Percentiles rank a stretch among this genome's conserved stretches.
phyloP scores from a whole-genome alignment of 176 grass and related monocot species.

The Lolium perenne region DNA sequence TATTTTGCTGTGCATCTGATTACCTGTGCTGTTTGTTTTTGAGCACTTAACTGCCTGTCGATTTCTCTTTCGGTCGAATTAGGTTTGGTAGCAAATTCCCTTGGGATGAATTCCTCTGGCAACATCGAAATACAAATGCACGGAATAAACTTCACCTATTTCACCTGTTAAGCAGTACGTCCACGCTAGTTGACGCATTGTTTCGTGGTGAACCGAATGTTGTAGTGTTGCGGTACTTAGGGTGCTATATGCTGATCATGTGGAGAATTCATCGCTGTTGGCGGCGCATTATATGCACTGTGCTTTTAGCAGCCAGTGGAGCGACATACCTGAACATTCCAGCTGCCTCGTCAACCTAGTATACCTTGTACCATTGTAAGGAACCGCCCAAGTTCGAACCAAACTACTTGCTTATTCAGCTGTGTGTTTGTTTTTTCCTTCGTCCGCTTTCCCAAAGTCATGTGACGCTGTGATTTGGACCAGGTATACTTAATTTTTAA shows the following conservation, averaged over 20 bases:
- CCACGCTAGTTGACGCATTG: background rate
- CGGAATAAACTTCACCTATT: background rate
- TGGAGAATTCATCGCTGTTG: background rate
- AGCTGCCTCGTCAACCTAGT: background rate
- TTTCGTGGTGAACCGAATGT: background rate
- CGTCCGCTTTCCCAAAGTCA: background rate
- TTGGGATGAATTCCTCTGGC: background rate
- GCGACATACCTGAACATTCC: background rate
- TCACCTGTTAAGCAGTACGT: background rate
- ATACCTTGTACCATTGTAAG: background rate
- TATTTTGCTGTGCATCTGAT: background rate
- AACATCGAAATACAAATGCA: background rate
- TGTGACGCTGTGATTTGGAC: background rate
- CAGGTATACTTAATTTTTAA: background rate
- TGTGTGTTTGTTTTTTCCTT: background rate
- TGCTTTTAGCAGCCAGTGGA: background rate
- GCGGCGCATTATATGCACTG: background rate
- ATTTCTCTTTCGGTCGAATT: background rate
- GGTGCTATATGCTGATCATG: background rate
- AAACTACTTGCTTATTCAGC: background rate
- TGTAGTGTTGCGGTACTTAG: background rate
- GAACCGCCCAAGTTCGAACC: background rate
- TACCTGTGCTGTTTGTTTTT: background rate
- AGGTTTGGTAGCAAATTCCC: background rate
- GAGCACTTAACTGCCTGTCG: background rate